Evolutionary conservation across 371 early-diverging fungal genomes (phyloP).

Genomic region (Actinomortierella ambigua): DNA sequence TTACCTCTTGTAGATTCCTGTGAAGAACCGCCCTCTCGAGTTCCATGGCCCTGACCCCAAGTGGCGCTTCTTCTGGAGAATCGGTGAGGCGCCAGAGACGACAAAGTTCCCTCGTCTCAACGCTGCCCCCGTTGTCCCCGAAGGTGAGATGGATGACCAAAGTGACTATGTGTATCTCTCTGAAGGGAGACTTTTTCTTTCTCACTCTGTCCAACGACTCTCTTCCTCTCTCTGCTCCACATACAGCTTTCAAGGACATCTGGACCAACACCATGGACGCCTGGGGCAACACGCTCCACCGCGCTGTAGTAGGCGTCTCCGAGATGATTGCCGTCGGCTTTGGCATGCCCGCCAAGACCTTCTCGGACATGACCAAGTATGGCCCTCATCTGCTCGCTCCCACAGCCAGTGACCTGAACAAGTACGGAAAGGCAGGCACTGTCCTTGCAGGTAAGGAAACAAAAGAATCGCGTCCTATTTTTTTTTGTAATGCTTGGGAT

Average conservation of each 20-base stretch:
- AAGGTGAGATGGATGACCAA: slow-evolving; percentile 34
- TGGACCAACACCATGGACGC: slow-evolving; percentile 64
- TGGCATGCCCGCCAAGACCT: slow-evolving; percentile 54
- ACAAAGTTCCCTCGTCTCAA: slow-evolving; percentile 66
- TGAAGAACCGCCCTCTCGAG: slow-evolving; percentile 47
- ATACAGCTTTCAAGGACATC: slow-evolving; percentile 44
- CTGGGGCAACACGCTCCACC: slow-evolving; percentile 66
- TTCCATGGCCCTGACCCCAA: slow-evolving; percentile 65
- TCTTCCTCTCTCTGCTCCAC: background rate
- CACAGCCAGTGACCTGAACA: slow-evolving; percentile 65
- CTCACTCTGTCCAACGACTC: background rate
- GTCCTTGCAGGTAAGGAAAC: slow-evolving; percentile 64
- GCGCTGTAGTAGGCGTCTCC: slow-evolving; percentile 53
- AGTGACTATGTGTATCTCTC: background rate
- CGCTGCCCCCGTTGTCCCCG: slow-evolving; percentile 65
- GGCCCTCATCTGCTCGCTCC: slow-evolving; percentile 78
- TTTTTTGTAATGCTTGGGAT: background rate
- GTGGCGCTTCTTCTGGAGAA: slow-evolving; percentile 71
- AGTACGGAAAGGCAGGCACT: slow-evolving; percentile 61
- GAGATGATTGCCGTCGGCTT: slow-evolving; percentile 72
- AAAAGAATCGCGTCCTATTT: background rate
- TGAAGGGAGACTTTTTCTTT: background rate
- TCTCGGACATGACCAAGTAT: slow-evolving; percentile 52
- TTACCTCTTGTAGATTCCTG: slow-evolving; percentile 43
- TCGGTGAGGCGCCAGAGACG: slow-evolving; percentile 53